Percentiles rank a stretch among this genome's conserved stretches.
These are phyloP conservation scores for Starmerella powellii DNA, from an alignment of 805 yeast species.

Conservation along the genomic window DNA sequence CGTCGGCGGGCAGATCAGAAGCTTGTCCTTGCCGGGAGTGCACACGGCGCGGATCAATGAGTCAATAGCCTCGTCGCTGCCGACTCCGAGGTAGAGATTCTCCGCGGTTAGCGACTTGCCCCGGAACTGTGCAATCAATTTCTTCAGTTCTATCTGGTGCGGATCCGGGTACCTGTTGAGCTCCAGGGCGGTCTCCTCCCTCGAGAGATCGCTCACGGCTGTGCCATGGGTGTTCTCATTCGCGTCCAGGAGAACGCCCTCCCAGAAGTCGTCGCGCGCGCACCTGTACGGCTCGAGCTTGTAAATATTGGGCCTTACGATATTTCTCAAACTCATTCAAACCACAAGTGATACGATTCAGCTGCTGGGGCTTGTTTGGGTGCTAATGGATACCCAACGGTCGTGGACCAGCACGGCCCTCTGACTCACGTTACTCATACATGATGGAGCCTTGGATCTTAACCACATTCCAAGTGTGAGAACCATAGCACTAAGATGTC, in stretches of 20 bases:
- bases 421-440: too few species aligned
- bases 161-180: conserved; percentile 96
- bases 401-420: too few species aligned
- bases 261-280: conserved; percentile 89
- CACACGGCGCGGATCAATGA: conserved; percentile 75
- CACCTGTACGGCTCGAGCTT: conserved; percentile 84
- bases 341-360: too few species aligned
- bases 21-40: conserved; percentile 67
- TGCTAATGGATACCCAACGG: too few species aligned
- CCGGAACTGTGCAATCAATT: conserved; percentile 58
- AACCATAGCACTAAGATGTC: too few species aligned
- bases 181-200: conserved; percentile 39
- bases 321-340: conserved; percentile 30
- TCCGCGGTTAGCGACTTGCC: conserved; percentile 46
- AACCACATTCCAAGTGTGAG: too few species aligned
- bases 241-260: conserved; percentile 83
- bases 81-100: conserved; percentile 87
- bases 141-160: conserved; percentile 69
- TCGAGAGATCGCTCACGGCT: conserved; percentile 39
- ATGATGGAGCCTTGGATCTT: too few species aligned
- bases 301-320: conserved; percentile 77
- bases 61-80: conserved; percentile 93
- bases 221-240: conserved; percentile 95
- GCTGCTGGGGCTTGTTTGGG: too few species aligned
- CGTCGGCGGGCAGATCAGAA: conserved; percentile 85